These are phyloP conservation scores for Calcarisporium arbuscula DNA, from an alignment of 2,329 filamentous ascomycete genomes.

Conservation along the genomic window DNA sequence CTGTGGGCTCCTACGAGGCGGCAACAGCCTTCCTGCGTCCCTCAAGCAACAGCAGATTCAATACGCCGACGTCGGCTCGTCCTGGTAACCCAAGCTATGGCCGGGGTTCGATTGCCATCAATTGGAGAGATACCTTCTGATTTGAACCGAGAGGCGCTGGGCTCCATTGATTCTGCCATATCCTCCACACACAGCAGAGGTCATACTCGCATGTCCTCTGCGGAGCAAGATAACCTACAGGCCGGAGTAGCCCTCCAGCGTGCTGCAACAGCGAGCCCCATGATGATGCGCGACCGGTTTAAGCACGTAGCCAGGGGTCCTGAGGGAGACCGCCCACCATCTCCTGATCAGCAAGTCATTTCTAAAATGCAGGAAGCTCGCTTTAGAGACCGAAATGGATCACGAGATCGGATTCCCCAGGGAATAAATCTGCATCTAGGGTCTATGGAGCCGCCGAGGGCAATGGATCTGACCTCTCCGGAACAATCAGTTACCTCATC, in stretches of 20 bases:
- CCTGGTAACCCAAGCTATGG: conserved; percentile 53
- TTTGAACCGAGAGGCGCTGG: conserved; percentile 23
- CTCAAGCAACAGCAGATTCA: conserved; percentile 60
- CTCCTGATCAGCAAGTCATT: conserved; percentile 53
- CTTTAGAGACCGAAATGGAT: conserved; percentile 58
- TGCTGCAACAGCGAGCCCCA: conserved; percentile 61
- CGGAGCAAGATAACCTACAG: conserved; percentile 35
- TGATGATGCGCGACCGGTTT: conserved; percentile 50
- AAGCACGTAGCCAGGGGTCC: conserved; percentile 25
- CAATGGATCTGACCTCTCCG: conserved; percentile 49
- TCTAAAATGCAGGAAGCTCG: conserved; percentile 53
- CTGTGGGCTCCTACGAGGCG: conserved; percentile 54
- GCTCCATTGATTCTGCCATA: conserved; percentile 16
- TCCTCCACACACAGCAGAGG: conserved; percentile 14
- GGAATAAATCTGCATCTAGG: conserved; percentile 61
- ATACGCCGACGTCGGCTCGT: conserved; percentile 60
- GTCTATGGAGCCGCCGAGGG: conserved; percentile 43
- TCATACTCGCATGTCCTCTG: conserved; percentile 30
- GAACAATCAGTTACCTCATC: conserved; percentile 50
- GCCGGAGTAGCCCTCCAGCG: conserved; percentile 48
- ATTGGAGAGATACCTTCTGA: conserved; percentile 56
- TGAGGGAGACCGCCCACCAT: conserved; percentile 50
- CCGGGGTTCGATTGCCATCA: conserved; percentile 64
- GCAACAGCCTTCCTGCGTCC: conserved; percentile 63
- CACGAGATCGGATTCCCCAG: conserved; percentile 71